These are phyloP conservation scores for Fomitopsis serialis DNA, from an alignment of 768 basidiomycete genomes.

Conservation along the genomic window DNA sequence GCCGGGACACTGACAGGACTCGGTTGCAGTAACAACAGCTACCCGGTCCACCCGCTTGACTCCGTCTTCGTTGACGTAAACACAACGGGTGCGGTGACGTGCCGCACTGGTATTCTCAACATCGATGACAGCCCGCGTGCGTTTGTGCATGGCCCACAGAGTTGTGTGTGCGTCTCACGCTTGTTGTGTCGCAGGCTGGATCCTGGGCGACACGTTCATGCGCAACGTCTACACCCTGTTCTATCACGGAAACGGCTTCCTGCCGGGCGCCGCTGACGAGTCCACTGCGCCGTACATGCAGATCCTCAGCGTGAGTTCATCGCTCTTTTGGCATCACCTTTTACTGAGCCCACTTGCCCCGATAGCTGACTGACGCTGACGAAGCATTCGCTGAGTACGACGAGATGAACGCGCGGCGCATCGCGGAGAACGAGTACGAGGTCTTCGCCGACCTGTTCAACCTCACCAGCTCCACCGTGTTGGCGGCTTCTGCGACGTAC, in stretches of 20 bases:
- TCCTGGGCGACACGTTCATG: conserved; percentile 16
- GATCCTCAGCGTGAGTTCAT: not conserved
- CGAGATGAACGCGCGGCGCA: not conserved
- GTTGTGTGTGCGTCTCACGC: no score
- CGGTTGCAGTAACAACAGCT: not conserved
- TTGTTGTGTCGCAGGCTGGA: conserved; percentile 3
- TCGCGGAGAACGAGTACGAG: not conserved
- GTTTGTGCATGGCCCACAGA: no score
- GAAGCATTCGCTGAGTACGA: not conserved
- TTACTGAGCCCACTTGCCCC: not conserved
- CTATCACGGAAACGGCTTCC: not conserved
- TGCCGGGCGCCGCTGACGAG: no score
- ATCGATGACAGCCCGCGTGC: no score
- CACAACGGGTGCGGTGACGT: no score
- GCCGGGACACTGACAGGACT: not conserved
- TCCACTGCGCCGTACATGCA: not conserved
- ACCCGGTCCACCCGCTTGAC: conserved; percentile 3
- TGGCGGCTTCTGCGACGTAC: not conserved
- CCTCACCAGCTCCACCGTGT: not conserved
- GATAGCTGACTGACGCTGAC: not conserved
- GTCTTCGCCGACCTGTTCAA: not conserved
- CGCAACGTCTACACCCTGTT: conserved; percentile 14
- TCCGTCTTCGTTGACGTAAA: not conserved
- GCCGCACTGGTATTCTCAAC: no score
- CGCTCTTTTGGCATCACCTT: not conserved